Evolutionary conservation across 2,329 filamentous ascomycete species (phyloP), one percentile per base, ranked within the genome.

Genomic region (Trichoderma cornu-damae): DNA sequence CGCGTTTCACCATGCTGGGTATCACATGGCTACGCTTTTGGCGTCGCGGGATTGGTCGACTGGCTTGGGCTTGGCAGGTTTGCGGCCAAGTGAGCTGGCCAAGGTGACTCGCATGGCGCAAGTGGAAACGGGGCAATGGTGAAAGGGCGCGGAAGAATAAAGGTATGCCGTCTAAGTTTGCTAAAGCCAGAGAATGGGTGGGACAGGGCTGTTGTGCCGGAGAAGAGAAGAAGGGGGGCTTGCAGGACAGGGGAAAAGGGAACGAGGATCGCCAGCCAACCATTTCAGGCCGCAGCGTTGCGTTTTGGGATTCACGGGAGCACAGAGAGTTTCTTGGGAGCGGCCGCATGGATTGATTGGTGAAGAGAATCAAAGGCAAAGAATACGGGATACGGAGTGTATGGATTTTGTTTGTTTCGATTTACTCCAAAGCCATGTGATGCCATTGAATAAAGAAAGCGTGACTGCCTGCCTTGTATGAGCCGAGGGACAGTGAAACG

Each of bases 191-290:
- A 24, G 49, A 34, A 52, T 16, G 26, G n/a, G n/a, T 2, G 24
- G 49, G 14, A 34, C 37, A 43, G 49, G 37, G 49, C 37, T 43
- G 49, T 34, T 38, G 49, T 47, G 51, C 16, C 28, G 51, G 24
- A 12, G 20, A 22, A 2, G 18, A 8, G 6, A n/a, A n/a, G n/a
- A n/a, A 35, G 14, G 20, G 20, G 22, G 16, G 5, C 12, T 47
- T 30, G 18, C 32, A 54, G 28, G 22, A 18, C 4, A 22, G 22
- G 16, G 34, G 4, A 18, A 14, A 4, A n/a, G 16, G 22, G 48
- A 30, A 48, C 22, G 48, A 42, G 16, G 37, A 54, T 54, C 22
- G 40, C 30, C 40, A 44, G 40, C 50, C 50, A 54, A 54, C 50
- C 50, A 54, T 28, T 54, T 37, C 14, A 35, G 35, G 35, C 11